phyloP scores from a whole-genome alignment of 805 yeast genomes.

The Saccharomycopsis sp. region DNA sequence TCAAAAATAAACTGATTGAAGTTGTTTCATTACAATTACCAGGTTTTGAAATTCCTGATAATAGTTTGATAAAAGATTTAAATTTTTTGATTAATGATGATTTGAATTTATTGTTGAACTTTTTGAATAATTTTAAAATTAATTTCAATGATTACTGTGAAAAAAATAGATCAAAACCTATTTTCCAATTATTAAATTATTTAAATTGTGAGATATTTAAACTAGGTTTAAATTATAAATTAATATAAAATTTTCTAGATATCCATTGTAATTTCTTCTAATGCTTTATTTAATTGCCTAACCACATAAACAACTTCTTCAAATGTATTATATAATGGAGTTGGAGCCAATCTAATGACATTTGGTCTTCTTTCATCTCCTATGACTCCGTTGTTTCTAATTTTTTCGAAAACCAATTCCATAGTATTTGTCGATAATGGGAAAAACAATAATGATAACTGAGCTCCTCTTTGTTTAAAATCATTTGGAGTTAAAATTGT shows the following conservation, averaged over 20 bases:
- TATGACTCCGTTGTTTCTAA: slow-evolving; percentile 51
- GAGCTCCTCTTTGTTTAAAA: slow-evolving; percentile 61
- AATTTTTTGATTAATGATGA: not conserved
- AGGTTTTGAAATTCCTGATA: not conserved
- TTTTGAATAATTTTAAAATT: slow-evolving; percentile 1
- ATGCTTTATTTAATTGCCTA: slow-evolving; percentile 32
- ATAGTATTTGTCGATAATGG: slow-evolving; percentile 41
- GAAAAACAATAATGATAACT: slow-evolving; percentile 62
- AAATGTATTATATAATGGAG: slow-evolving; percentile 73
- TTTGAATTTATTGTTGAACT: not conserved
- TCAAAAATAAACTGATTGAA: not conserved
- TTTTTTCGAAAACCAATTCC: slow-evolving; percentile 43
- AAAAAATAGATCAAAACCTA: not conserved
- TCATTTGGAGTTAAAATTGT: slow-evolving; percentile 66
- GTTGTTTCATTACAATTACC: not conserved
- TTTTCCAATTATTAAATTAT: slow-evolving; percentile 2
- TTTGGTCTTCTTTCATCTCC: slow-evolving; percentile 87
- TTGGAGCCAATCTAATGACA: slow-evolving; percentile 85
- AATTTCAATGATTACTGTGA: slow-evolving; percentile 3
- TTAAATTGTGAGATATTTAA: slow-evolving; percentile 5
- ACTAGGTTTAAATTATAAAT: slow-evolving; percentile 1
- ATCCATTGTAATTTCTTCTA: slow-evolving; percentile 18
- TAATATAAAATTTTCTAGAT: not conserved
- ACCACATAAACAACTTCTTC: slow-evolving; percentile 45
- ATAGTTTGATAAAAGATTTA: not conserved